phyloP scores from a whole-genome alignment of 495 filamentous ascomycete genomes.

The Terfezia claveryi region DNA sequence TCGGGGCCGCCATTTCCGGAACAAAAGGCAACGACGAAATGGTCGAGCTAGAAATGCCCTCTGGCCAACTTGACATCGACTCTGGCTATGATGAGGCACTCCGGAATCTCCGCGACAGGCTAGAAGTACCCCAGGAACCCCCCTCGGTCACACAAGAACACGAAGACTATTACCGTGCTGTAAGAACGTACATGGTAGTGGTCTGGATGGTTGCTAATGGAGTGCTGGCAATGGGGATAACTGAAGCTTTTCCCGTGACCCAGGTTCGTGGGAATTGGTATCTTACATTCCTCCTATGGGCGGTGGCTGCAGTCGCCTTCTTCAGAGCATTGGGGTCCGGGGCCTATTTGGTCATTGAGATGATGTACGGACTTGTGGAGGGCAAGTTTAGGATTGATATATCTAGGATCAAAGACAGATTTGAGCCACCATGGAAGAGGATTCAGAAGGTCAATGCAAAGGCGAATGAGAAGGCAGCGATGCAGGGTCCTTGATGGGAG shows the following conservation, averaged over 20 bases:
- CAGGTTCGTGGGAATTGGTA: conserved; percentile 69
- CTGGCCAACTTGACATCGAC: conserved; percentile 95
- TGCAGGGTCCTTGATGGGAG: neutral
- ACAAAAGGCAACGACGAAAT: conserved; percentile 41
- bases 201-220: conserved; percentile 86
- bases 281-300: conserved; percentile 57
- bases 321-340: conserved; percentile 67
- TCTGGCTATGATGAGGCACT: conserved; percentile 92
- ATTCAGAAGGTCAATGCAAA: conserved; percentile 1
- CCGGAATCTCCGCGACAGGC: conserved; percentile 78
- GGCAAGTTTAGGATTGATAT: conserved; percentile 44
- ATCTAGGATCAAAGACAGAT: conserved; percentile 18
- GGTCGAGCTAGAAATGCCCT: conserved; percentile 88
- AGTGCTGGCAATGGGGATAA: conserved; percentile 77
- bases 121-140: conserved; percentile 46
- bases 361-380: conserved; percentile 67
- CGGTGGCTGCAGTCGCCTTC: conserved; percentile 62
- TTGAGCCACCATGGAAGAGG: conserved; percentile 20
- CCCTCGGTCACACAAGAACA: conserved; percentile 62
- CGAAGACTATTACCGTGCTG: conserved; percentile 95
- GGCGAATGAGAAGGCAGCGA: neutral
- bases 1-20: conserved; percentile 50
- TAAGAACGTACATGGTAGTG: conserved; percentile 97
- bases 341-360: conserved; percentile 59
- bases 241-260: conserved; percentile 54